Evolutionary conservation across 108 stramenopile genomes (phyloP).

Genomic region (Fragilariopsis cylindrus): DNA sequence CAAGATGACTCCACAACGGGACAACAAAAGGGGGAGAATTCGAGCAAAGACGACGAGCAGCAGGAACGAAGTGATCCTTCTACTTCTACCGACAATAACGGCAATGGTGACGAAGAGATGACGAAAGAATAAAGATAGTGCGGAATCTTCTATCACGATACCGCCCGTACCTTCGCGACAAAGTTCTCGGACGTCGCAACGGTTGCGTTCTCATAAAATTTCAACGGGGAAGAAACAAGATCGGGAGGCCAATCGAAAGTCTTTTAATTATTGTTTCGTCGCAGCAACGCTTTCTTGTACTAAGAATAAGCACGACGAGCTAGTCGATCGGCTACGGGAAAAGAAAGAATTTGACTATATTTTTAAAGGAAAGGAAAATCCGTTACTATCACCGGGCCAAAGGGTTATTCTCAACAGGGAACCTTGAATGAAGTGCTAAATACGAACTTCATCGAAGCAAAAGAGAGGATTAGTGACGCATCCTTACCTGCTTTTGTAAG

Average conservation of each 20-base stretch:
- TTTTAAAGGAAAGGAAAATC: background rate
- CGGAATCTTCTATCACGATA: background rate
- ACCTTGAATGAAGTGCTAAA: background rate
- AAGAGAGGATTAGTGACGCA: conserved; percentile 33
- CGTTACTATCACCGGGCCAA: background rate
- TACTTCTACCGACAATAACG: background rate
- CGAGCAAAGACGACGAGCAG: background rate
- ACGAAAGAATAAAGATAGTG: background rate
- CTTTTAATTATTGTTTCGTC: conserved; percentile 58
- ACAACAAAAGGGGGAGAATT: background rate
- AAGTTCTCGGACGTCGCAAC: conserved; percentile 55
- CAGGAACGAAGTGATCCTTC: background rate
- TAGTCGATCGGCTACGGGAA: background rate
- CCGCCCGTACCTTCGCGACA: conserved; percentile 2
- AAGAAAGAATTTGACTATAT: conserved; percentile 4
- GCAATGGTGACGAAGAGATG: conserved; percentile 2
- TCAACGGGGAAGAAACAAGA: conserved; percentile 60
- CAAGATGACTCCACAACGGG: background rate
- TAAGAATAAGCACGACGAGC: conserved; percentile 35
- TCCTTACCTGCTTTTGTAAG: conserved; percentile 50
- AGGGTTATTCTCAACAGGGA: background rate
- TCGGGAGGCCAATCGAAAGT: conserved; percentile 38
- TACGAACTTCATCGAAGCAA: conserved; percentile 18
- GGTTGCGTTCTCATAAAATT: conserved; percentile 66
- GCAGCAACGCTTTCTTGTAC: conserved; percentile 56